phyloP scores from a whole-genome alignment of 345 rosid species.

The Anacardium occidentale region DNA sequence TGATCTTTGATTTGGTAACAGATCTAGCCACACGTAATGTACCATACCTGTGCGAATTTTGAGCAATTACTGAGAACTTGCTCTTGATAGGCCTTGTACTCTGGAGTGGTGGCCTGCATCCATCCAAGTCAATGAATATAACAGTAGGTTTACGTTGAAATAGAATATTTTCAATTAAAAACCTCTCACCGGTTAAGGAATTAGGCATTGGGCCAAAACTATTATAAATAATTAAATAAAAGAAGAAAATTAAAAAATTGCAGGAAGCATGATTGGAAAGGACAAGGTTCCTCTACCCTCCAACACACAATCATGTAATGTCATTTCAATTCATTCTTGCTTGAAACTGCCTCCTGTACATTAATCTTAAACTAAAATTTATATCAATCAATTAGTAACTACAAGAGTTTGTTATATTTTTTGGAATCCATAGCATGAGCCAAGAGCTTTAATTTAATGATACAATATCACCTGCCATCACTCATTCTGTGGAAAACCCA shows the following conservation, averaged over 20 bases:
- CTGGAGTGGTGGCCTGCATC: constrained; percentile 83
- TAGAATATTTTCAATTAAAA: not conserved
- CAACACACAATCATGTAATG: not conserved
- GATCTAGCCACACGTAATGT: constrained; percentile 4
- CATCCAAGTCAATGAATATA: constrained; percentile 4
- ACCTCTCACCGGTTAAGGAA: not conserved
- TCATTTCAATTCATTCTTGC: not conserved
- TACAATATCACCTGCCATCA: not conserved
- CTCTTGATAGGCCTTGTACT: constrained; percentile 97
- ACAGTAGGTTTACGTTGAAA: not conserved
- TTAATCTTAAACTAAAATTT: not conserved
- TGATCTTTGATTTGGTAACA: constrained; percentile 4
- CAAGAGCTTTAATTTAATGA: not conserved
- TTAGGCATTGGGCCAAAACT: not conserved
- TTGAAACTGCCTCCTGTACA: not conserved
- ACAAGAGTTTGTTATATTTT: not conserved
- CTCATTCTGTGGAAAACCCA: not conserved
- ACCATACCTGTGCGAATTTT: constrained; percentile 78
- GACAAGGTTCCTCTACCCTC: not conserved
- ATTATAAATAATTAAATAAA: not conserved
- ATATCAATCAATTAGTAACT: not conserved
- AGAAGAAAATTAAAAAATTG: not conserved
- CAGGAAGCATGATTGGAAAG: not conserved
- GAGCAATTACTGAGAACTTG: constrained; percentile 87
- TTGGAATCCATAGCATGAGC: not conserved